Percentiles rank a stretch among this genome's conserved stretches.
These are phyloP conservation scores for Penicillium capsulatum DNA, from an alignment of 2,329 filamentous ascomycete genomes.

Conservation along the genomic window DNA sequence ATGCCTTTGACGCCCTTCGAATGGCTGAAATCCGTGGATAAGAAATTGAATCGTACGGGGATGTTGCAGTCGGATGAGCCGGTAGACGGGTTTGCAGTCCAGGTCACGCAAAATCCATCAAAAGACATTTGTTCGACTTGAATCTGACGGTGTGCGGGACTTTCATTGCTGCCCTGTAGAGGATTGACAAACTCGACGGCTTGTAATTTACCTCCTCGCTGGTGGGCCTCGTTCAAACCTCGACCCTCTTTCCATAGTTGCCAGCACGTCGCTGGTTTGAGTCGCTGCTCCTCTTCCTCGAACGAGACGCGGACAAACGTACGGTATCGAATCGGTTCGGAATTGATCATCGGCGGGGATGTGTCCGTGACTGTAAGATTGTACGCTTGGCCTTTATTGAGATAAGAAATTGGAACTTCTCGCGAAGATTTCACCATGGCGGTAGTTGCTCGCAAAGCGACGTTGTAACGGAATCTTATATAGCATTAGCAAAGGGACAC, in stretches of 20 bases:
- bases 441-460: constrained; percentile 86
- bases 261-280: constrained; percentile 79
- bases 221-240: constrained; percentile 92
- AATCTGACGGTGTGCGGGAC: constrained; percentile 57
- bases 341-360: constrained; percentile 55
- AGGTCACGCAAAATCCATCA: constrained; percentile 87
- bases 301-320: constrained; percentile 95
- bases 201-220: constrained; percentile 84
- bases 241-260: constrained; percentile 93
- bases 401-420: constrained; percentile 94
- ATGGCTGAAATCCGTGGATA: constrained; percentile 97
- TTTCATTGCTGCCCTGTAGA: constrained; percentile 52
- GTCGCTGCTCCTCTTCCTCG: constrained; percentile 88
- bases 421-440: constrained; percentile 85
- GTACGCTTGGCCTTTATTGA: constrained; percentile 97
- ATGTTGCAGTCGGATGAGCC: constrained; percentile 73
- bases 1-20: constrained; percentile 98
- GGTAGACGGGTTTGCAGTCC: constrained; percentile 66
- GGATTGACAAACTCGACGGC: constrained; percentile 88
- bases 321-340: constrained; percentile 67
- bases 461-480: constrained; percentile 75
- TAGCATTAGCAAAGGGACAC: constrained; percentile 12
- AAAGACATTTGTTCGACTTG: constrained; percentile 76
- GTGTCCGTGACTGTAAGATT: constrained; percentile 81
- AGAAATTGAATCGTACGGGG: constrained; percentile 93